Evolutionary conservation across 495 filamentous ascomycete species (phyloP).

Genomic region (Usnea hakonensis): DNA sequence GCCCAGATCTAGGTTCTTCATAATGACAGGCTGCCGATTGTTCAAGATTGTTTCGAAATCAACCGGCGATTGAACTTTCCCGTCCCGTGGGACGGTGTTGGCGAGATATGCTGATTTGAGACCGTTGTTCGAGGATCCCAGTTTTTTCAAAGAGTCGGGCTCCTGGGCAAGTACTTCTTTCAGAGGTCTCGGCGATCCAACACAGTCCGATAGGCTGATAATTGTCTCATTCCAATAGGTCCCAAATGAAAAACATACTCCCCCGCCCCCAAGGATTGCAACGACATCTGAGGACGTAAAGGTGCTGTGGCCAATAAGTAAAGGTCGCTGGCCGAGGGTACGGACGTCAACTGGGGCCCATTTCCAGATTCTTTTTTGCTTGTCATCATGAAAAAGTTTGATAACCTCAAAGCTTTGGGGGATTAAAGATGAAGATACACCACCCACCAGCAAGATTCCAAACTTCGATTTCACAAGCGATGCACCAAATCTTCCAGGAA

Average conservation of each 20-base stretch:
- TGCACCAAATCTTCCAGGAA: constrained; percentile 33
- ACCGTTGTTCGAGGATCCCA: neutral
- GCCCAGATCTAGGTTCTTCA: constrained; percentile 60
- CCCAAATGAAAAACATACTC: constrained; percentile 85
- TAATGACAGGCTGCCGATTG: constrained; percentile 53
- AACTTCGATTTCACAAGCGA: constrained; percentile 33
- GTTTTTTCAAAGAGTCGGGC: neutral
- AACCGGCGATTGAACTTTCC: constrained; percentile 35
- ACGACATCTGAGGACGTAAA: constrained; percentile 41
- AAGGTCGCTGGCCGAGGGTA: constrained; percentile 38
- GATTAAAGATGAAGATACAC: constrained; percentile 32
- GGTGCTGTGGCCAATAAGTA: constrained; percentile 59
- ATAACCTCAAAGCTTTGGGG: constrained; percentile 34
- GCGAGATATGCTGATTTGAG: constrained; percentile 24
- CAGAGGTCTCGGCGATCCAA: neutral
- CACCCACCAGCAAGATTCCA: constrained; percentile 38
- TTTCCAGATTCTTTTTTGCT: constrained; percentile 13
- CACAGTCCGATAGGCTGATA: constrained; percentile 34
- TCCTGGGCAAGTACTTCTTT: neutral
- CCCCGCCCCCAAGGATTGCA: constrained; percentile 68
- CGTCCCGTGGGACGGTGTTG: neutral
- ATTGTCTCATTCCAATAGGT: constrained; percentile 62
- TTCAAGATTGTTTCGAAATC: constrained; percentile 54
- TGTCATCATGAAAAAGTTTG: constrained; percentile 22
- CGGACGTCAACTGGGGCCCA: neutral